Evolutionary conservation across 2,329 filamentous ascomycete species (phyloP).

Genomic region (Escovopsis sp.): DNA sequence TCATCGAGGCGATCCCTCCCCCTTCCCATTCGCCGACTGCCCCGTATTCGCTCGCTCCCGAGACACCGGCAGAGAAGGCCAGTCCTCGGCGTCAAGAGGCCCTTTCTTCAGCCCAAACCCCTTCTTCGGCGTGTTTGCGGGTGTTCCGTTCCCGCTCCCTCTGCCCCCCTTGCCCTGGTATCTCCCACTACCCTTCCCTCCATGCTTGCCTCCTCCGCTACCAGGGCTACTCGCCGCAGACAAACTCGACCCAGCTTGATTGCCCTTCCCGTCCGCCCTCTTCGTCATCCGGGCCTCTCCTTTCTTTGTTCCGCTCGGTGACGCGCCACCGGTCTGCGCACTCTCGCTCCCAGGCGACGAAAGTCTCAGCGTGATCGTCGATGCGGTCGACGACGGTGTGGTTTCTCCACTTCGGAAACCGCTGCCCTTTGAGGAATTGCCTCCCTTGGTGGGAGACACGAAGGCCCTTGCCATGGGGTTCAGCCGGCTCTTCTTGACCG

Average conservation of each 20-base stretch:
- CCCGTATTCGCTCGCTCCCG: constrained; percentile 11
- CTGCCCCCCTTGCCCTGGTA: not conserved
- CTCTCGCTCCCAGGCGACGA: not conserved
- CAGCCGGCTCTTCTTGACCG: constrained; percentile 2
- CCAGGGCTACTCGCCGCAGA: not conserved
- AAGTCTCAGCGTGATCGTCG: not conserved
- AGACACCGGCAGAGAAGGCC: constrained; percentile 13
- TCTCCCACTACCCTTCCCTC: not conserved
- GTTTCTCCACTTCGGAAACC: not conserved
- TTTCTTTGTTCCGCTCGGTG: not conserved
- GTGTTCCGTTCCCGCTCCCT: not conserved
- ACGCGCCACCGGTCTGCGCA: too few species aligned
- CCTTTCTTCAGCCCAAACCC: not conserved
- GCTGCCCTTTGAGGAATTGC: not conserved
- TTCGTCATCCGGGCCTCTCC: constrained; percentile 1
- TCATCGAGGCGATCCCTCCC: not conserved
- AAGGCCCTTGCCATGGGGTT: constrained; percentile 5
- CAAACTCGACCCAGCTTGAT: not conserved
- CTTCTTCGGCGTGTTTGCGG: not conserved
- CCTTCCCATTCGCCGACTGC: constrained; percentile 6
- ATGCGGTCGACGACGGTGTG: not conserved
- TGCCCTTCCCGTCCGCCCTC: not conserved
- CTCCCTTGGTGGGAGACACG: constrained; percentile 2
- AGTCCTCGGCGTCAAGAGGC: constrained; percentile 10
- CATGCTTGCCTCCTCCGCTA: not conserved